Evolutionary conservation across 2,329 filamentous ascomycete genomes (phyloP), one percentile per base, ranked within the genome.

Genomic region (Exophiala viscosa): DNA sequence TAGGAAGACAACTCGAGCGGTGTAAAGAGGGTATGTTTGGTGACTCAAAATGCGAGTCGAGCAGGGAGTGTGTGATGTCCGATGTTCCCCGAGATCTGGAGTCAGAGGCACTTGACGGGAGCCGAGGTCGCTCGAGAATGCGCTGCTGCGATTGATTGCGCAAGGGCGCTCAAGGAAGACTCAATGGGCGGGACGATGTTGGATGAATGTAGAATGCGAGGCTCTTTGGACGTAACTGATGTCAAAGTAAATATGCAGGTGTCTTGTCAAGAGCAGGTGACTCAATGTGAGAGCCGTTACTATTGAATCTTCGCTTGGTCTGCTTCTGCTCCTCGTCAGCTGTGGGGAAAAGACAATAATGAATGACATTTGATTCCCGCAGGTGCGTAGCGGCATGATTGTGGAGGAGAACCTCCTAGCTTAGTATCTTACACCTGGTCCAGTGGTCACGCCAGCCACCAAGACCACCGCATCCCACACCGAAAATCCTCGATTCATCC

Each of bases 21-120:
- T 28, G 38, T 40, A 35, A 38, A 31, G 34, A 38, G 51, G 34
- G 44, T 52, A 34, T 20, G 35, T 18, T 17, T 17, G 42, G 49
- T 57, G 52, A 55, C 56, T 58, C 49, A 44, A 55, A 55, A 41
- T 20, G 23, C 36, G 46, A 42, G 33, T 23, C 45, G 42, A 33
- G 7, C 28, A 31, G 28, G 23, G 15, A 45, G 40, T 45, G 52
- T 43, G 52, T 33, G 47, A 47, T 42, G 56, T 54, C 56, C 56
- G 56, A 59, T 55, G 52, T 59, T 54, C 56, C 49, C 56, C 56
- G 56, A 59, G 32, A 47, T 41, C 39, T 49, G 40, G 44, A 50
- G 36, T 15, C 36, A 32, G 17, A 45, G 14, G n/a, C 33, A 11
- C 17, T 39, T 23, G 23, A 47, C 36, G 44, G 35, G 33, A 47